Evolutionary conservation across 2,329 filamentous ascomycete genomes (phyloP).

Genomic region (Neoscytalidium dimidiatum): DNA sequence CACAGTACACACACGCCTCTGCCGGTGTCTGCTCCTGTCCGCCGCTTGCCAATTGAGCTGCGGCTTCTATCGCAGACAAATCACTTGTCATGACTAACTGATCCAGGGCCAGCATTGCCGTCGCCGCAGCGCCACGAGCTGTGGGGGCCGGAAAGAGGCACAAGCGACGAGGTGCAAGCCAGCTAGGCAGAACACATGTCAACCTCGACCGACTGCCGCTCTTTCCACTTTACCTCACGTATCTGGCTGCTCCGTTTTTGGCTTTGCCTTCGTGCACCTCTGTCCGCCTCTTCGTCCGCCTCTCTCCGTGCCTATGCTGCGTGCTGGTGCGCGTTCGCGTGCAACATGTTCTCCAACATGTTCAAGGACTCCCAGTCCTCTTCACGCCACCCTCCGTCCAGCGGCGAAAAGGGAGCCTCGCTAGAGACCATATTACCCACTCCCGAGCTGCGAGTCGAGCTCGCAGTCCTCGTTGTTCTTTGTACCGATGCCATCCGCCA

Average conservation of each 20-base stretch:
- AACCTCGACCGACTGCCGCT: not conserved
- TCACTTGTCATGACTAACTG: not conserved
- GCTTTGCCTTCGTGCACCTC: not conserved
- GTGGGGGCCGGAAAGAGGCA: not conserved
- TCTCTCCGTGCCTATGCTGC: not conserved
- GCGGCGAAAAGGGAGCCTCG: slow-evolving; percentile 8
- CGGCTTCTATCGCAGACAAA: not conserved
- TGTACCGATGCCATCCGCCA: slow-evolving; percentile 47
- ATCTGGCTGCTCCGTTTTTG: not conserved
- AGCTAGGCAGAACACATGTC: not conserved
- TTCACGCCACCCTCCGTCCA: not conserved
- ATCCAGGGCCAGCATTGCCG: not conserved
- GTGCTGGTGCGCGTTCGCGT: not conserved
- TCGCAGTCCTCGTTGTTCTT: slow-evolving; percentile 48
- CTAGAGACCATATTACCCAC: slow-evolving; percentile 39
- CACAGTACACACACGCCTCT: too few species aligned
- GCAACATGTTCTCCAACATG: slow-evolving; percentile 19
- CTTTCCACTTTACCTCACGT: not conserved
- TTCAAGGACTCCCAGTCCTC: slow-evolving; percentile 14
- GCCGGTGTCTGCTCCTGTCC: too few species aligned
- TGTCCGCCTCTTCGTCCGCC: not conserved
- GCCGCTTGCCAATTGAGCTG: not conserved
- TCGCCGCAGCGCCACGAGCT: not conserved
- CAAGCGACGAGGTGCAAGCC: not conserved
- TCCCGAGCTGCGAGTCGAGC: slow-evolving; percentile 43